phyloP scores from a whole-genome alignment of 2,329 filamentous ascomycete genomes.

The Fusarium equiseti region DNA sequence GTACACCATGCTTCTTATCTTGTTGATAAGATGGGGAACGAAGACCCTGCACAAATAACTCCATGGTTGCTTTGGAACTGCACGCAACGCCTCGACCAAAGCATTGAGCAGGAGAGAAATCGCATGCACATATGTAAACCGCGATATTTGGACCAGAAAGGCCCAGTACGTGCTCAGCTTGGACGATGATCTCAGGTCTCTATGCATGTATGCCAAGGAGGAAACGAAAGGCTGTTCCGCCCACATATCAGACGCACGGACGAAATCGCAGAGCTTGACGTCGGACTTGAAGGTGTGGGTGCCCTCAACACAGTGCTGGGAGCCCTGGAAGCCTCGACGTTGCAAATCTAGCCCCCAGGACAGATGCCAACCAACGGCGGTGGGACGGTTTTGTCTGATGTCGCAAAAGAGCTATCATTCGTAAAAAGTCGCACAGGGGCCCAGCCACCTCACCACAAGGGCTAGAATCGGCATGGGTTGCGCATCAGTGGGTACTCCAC shows the following conservation, averaged over 20 bases:
- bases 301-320: constrained; percentile 37
- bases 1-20: constrained; percentile 11
- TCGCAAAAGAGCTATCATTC: constrained; percentile 42
- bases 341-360: constrained; percentile 23
- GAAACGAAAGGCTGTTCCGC: constrained; percentile 43
- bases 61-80: neutral
- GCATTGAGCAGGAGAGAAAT: neutral
- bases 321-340: constrained; percentile 30
- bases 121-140: too few relatives aligned
- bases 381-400: constrained; percentile 41
- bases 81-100: neutral
- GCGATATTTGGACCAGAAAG: neutral
- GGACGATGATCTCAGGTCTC: constrained; percentile 3
- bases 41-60: neutral
- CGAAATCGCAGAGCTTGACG: constrained; percentile 38
- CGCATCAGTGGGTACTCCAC: constrained; percentile 51
- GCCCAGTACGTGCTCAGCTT: neutral
- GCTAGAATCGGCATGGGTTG: constrained; percentile 46
- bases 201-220: constrained; percentile 42
- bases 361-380: constrained; percentile 29
- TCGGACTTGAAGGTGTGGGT: constrained; percentile 37
- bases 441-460: constrained; percentile 43
- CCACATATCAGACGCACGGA: constrained; percentile 39
- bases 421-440: constrained; percentile 40
- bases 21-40: constrained; percentile 10